These are phyloP conservation scores for Selaginella moellendorffii DNA, from an alignment of 75 land plant species.

Conservation along the genomic window DNA sequence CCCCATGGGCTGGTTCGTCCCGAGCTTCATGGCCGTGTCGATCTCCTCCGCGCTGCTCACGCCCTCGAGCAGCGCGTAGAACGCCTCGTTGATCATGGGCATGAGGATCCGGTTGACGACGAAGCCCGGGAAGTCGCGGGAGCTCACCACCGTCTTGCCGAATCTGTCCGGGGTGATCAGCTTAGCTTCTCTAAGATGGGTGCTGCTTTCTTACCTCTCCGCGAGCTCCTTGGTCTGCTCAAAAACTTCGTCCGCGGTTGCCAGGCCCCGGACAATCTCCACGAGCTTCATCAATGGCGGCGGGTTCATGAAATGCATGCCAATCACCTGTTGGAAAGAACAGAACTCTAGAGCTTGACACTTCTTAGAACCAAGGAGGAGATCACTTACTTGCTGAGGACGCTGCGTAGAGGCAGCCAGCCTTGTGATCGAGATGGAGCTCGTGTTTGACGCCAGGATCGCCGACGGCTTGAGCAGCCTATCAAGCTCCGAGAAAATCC, in stretches of 20 bases:
- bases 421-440: conserved; percentile 88
- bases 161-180: conserved; percentile 60
- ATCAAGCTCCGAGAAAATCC: conserved; percentile 57
- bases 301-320: conserved; percentile 99
- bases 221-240: conserved; percentile 45
- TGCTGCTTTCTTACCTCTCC: too few relatives aligned
- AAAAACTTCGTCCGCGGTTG: conserved; percentile 63
- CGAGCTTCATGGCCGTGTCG: conserved; percentile 82
- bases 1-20: conserved; percentile 96
- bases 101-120: conserved; percentile 83
- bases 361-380: too few relatives aligned
- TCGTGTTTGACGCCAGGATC: conserved; percentile 89
- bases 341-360: too few relatives aligned
- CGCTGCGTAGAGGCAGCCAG: conserved; percentile 65
- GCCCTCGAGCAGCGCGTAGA: conserved; percentile 53
- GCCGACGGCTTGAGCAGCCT: conserved; percentile 47
- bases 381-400: conserved; percentile 62
- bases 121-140: conserved; percentile 80
- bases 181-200: too few relatives aligned
- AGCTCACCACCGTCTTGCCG: conserved; percentile 61
- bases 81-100: conserved; percentile 98
- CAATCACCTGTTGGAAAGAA: conserved; percentile 54
- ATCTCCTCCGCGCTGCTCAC: conserved; percentile 86
- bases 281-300: conserved; percentile 92
- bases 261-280: conserved; percentile 73